Evolutionary conservation across 441 rosid genomes (phyloP).

Genomic region (Macaranga tanarius): DNA sequence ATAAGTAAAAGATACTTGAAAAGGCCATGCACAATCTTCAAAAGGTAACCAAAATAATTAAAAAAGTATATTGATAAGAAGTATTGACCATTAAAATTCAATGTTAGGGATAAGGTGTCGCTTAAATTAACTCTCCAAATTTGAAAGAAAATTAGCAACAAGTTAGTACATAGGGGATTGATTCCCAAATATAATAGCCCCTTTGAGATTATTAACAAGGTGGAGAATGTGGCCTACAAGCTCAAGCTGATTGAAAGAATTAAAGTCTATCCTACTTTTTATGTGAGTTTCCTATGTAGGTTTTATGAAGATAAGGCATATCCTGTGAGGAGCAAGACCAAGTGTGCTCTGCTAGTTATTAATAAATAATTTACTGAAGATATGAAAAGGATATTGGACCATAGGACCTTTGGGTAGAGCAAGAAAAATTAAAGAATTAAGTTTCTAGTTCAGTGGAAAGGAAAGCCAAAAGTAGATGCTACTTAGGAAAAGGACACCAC

Average conservation of each 20-base stretch:
- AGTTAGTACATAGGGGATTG: fast-evolving
- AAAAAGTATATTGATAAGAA: background rate
- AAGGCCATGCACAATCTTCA: background rate
- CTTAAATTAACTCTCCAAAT: background rate
- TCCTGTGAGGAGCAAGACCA: no score
- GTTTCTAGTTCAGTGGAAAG: no score
- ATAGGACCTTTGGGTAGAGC: background rate
- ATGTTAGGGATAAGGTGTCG: background rate
- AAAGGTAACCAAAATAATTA: background rate
- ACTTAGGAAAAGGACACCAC: no score
- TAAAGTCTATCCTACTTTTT: no score
- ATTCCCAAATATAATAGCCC: background rate
- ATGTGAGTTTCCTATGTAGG: no score
- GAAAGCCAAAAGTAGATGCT: no score
- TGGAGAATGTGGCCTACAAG: background rate
- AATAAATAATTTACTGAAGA: background rate
- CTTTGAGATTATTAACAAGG: background rate
- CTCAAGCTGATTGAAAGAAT: background rate
- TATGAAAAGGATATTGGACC: background rate
- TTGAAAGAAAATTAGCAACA: background rate
- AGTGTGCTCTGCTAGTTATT: background rate
- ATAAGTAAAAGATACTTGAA: background rate
- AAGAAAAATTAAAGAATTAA: background rate
- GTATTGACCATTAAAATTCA: fast-evolving
- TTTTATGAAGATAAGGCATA: background rate